Percentiles rank a stretch among this genome's conserved stretches.
Conservation (phyloP, 371 early-diverging fungal species). For the Amoeboaphelidium protococcarum region DNA sequence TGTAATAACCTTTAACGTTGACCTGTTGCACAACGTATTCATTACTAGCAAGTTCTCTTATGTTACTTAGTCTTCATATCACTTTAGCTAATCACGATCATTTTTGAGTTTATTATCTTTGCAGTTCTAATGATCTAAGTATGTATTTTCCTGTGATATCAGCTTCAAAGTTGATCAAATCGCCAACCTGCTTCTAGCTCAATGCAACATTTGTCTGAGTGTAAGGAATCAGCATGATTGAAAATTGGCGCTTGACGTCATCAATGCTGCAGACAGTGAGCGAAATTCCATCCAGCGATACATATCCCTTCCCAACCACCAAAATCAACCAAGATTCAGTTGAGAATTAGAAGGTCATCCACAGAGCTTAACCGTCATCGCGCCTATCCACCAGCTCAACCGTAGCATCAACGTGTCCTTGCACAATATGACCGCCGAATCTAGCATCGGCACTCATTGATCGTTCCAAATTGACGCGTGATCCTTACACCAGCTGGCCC, state of each 20-base stretch:
- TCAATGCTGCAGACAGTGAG: slow-evolving; percentile 77
- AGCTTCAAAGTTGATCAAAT: slow-evolving; percentile 70
- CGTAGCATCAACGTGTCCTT: slow-evolving; percentile 76
- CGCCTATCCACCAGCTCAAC: slow-evolving; percentile 12
- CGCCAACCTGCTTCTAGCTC: slow-evolving; percentile 41
- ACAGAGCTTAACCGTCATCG: background rate
- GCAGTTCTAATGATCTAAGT: no score
- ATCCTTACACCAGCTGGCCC: slow-evolving; percentile 44
- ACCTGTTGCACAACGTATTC: no score
- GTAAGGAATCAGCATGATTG: slow-evolving; percentile 81
- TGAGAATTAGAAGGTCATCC: background rate
- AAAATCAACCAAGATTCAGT: background rate
- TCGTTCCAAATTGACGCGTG: slow-evolving; percentile 68
- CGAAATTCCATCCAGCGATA: slow-evolving; percentile 74
- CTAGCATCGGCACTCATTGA: slow-evolving; percentile 61
- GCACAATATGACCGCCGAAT: slow-evolving; percentile 84
- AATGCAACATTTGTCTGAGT: slow-evolving; percentile 61
- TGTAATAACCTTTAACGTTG: no score
- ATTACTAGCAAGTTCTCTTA: no score
- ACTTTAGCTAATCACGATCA: no score
- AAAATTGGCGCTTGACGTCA: slow-evolving; percentile 32
- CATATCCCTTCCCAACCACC: slow-evolving; percentile 67
- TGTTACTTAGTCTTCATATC: no score
- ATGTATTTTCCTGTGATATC: no score
- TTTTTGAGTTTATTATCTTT: no score